A percentile compares a stretch with the other conserved stretches of the same genome.
Evolutionary conservation across 192 early-diverging fungal species (phyloP).

Genomic region (Coemansia sp.): DNA sequence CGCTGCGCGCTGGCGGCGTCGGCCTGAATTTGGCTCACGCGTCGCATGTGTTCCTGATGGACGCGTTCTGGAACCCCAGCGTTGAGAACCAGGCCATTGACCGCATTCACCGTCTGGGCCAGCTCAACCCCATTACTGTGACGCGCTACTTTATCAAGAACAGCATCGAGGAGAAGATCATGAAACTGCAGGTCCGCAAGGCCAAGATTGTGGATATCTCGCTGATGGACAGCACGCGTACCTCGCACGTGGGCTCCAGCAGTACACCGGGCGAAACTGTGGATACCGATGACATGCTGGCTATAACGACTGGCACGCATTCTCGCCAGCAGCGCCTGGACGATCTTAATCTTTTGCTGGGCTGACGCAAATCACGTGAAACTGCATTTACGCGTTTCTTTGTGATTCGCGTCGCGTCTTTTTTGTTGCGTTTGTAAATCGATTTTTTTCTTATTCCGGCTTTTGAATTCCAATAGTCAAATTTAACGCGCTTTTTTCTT

Average conservation of each 20-base stretch:
- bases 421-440: neutral
- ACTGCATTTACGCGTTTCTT: conserved; percentile 3
- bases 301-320: conserved; percentile 34
- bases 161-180: conserved; percentile 85
- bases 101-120: conserved; percentile 78
- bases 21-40: conserved; percentile 78
- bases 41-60: conserved; percentile 67
- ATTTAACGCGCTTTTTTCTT: neutral
- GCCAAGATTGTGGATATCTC: conserved; percentile 54
- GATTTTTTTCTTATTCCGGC: neutral
- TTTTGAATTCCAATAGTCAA: neutral
- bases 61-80: conserved; percentile 78
- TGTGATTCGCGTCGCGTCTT: neutral
- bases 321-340: conserved; percentile 52
- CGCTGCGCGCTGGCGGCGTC: conserved; percentile 66
- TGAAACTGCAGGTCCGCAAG: conserved; percentile 78
- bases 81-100: conserved; percentile 80
- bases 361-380: conserved; percentile 8
- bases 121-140: conserved; percentile 61
- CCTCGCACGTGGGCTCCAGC: conserved; percentile 1
- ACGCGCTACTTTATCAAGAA: conserved; percentile 64
- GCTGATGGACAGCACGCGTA: conserved; percentile 49
- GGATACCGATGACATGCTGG: conserved; percentile 17
- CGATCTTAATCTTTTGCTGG: conserved; percentile 43
- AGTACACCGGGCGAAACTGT: conserved; percentile 7